A percentile compares a stretch with the other conserved stretches of the same genome.
Conservation (phyloP, 192 early-diverging fungal species). For the Gaertneriomyces sp. region DNA sequence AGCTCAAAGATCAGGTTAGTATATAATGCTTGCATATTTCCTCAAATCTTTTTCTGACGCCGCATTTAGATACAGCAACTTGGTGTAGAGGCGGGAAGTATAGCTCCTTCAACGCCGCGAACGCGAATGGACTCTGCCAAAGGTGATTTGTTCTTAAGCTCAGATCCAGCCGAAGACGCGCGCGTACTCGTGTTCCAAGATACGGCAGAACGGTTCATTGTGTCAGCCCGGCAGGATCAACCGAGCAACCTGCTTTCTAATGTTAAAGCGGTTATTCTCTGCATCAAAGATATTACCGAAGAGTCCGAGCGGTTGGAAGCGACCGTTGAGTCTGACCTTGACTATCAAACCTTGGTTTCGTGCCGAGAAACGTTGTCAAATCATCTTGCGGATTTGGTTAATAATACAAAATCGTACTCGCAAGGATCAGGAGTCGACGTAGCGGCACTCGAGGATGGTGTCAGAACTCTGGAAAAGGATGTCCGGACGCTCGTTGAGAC, state of each 20-base stretch:
- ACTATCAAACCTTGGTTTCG: constrained; percentile 4
- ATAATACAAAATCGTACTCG: constrained; percentile 14
- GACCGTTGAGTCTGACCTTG: constrained; percentile 2
- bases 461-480: constrained; percentile 11
- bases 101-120: constrained; percentile 10
- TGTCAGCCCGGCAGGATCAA: background rate
- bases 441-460: constrained; percentile 18
- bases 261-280: constrained; percentile 34
- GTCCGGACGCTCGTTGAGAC: constrained; percentile 21
- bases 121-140: constrained; percentile 20
- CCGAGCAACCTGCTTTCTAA: constrained; percentile 22
- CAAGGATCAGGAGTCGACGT: constrained; percentile 5
- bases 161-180: constrained; percentile 3
- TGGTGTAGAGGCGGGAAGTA: background rate
- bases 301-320: constrained; percentile 28
- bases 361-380: constrained; percentile 28
- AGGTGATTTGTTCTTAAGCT: constrained; percentile 14
- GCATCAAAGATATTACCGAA: constrained; percentile 37
- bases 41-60: background rate
- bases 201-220: constrained; percentile 9
- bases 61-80: constrained; percentile 1
- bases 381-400: constrained; percentile 27
- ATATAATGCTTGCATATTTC: background rate
- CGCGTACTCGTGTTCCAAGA: constrained; percentile 9
- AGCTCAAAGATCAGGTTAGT: constrained; percentile 3